phyloP scores from a whole-genome alignment of 169 alveolate genomes.

The Eimeria brunetti region DNA sequence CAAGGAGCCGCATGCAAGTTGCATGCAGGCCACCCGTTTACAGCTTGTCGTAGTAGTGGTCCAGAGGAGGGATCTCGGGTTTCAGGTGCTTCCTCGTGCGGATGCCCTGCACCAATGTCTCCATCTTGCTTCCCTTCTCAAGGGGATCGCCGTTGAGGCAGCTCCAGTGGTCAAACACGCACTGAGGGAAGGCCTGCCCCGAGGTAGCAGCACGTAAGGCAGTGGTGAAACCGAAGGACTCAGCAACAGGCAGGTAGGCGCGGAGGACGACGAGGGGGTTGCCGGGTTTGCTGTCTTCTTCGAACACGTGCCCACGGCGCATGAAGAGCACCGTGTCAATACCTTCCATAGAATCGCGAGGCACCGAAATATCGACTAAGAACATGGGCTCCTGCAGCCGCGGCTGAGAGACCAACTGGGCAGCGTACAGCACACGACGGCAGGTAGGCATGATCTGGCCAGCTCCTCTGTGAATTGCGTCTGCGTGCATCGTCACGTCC shows the following conservation, averaged over 20 bases:
- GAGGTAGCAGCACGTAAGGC: slow-evolving; percentile 99
- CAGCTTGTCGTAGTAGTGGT: slow-evolving; percentile 97
- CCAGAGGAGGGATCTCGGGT: slow-evolving; percentile 98
- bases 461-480: slow-evolving; percentile 99
- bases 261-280: slow-evolving; percentile 98
- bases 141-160: slow-evolving; percentile 97
- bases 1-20: no score
- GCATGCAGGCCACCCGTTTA: no score
- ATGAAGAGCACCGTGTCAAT: slow-evolving; percentile 97
- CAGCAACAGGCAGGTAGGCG: slow-evolving; percentile 99
- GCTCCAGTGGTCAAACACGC: slow-evolving; percentile 99
- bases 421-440: slow-evolving; percentile 98
- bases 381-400: slow-evolving; percentile 99
- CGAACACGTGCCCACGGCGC: slow-evolving; percentile 99
- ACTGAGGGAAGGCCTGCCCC: slow-evolving; percentile 99
- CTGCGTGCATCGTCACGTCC: slow-evolving; percentile 99
- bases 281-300: slow-evolving; percentile 98
- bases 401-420: slow-evolving; percentile 98
- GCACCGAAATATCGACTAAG: slow-evolving; percentile 98
- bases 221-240: slow-evolving; percentile 99
- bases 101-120: slow-evolving; percentile 95
- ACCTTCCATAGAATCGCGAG: slow-evolving; percentile 98
- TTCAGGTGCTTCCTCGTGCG: slow-evolving; percentile 99
- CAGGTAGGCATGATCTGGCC: slow-evolving; percentile 99
- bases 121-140: slow-evolving; percentile 98